Percentiles rank a stretch among this genome's conserved stretches.
These are phyloP conservation scores for Bertia moriformis DNA, from an alignment of 2,329 filamentous ascomycete genomes.

Conservation along the genomic window DNA sequence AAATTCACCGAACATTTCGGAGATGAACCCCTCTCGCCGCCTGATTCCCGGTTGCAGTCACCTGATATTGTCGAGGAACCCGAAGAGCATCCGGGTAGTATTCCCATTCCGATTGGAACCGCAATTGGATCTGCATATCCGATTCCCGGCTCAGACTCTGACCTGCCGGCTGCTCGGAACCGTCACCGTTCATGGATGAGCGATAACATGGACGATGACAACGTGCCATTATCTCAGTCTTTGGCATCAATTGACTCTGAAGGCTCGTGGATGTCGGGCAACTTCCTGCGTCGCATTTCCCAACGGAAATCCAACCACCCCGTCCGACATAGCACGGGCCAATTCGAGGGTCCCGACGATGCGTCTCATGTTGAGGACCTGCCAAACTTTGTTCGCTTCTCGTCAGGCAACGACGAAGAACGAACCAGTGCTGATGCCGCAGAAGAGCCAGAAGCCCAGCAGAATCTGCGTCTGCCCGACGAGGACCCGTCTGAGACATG, in stretches of 20 bases:
- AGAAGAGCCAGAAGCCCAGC: neutral
- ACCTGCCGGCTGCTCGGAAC: neutral
- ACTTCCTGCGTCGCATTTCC: neutral
- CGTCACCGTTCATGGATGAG: neutral
- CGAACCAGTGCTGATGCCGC: neutral
- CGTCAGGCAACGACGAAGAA: neutral
- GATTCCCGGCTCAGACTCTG: neutral
- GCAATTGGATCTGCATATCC: neutral
- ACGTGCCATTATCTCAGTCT: slow-evolving; percentile 1
- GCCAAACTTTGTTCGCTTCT: neutral
- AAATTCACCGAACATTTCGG: slow-evolving; percentile 1
- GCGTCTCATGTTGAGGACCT: no score
- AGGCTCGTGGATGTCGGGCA: neutral
- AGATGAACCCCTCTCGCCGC: neutral
- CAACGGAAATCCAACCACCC: neutral
- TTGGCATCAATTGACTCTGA: slow-evolving; percentile 1
- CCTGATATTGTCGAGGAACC: neutral
- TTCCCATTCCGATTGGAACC: neutral
- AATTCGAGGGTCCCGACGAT: neutral
- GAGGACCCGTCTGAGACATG: neutral
- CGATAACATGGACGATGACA: neutral
- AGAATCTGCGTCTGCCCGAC: neutral
- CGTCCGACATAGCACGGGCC: neutral
- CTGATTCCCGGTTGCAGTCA: neutral
- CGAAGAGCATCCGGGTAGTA: neutral